phyloP scores from a whole-genome alignment of 148 eudicot species.

The Rhododendron ovatum region DNA sequence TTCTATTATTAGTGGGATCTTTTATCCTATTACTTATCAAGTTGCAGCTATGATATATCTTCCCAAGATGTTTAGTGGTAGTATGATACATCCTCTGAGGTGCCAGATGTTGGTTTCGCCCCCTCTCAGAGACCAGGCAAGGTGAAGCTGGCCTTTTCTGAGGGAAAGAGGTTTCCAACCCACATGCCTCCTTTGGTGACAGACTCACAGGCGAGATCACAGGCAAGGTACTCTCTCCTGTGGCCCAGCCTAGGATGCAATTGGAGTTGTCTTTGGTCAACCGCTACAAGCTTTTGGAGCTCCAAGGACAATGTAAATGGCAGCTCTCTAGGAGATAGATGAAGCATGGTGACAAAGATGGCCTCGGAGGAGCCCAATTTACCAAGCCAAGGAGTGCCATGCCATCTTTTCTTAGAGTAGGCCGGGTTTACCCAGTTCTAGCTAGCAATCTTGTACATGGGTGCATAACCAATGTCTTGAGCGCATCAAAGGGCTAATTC shows the following conservation, averaged over 20 bases:
- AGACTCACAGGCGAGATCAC: background rate
- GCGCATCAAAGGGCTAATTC: background rate
- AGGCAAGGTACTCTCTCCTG: background rate
- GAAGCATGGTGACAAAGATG: background rate
- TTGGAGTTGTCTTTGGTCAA: background rate
- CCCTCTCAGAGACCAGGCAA: background rate
- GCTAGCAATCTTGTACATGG: background rate
- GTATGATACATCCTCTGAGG: background rate
- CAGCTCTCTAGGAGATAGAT: background rate
- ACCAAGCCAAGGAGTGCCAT: background rate
- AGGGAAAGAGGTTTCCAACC: background rate
- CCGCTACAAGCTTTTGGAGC: background rate
- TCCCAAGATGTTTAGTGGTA: background rate
- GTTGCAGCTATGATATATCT: background rate
- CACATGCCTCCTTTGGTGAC: background rate
- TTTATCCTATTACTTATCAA: background rate
- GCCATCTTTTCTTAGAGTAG: background rate
- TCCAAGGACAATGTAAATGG: background rate
- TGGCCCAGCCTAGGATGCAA: background rate
- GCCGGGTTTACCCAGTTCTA: background rate
- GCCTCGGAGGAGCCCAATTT: background rate
- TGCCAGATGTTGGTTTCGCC: background rate
- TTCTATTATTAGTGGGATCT: background rate
- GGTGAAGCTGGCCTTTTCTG: background rate
- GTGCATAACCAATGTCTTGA: background rate